Conservation (phyloP, 73 alveolate species). For the Tetrahymena borealis region DNA sequence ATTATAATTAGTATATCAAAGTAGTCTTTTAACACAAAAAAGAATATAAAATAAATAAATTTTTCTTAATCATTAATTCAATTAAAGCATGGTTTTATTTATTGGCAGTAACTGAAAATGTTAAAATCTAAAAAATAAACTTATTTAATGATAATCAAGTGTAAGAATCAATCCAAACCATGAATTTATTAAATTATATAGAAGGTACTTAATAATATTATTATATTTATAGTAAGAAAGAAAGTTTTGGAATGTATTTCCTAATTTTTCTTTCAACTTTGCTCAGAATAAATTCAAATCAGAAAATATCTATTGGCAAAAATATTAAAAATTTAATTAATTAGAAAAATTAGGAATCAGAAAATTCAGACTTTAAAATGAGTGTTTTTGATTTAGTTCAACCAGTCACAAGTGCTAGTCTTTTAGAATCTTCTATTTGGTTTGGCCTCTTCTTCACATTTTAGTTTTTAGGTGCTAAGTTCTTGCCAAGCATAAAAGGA, state of each 20-base stretch:
- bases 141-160: too few species aligned
- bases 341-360: neutral
- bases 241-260: neutral
- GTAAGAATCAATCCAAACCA: too few species aligned
- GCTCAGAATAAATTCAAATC: too few species aligned
- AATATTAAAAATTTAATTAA: neutral
- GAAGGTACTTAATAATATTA: neutral
- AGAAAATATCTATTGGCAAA: neutral
- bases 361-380: neutral
- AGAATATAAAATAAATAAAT: too few species aligned
- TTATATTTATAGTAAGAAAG: neutral
- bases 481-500: neutral
- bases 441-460: neutral
- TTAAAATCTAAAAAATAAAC: too few species aligned
- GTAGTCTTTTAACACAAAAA: too few species aligned
- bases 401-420: neutral
- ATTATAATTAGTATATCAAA: too few species aligned
- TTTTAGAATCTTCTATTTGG: neutral
- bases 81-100: too few species aligned
- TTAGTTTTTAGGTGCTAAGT: constrained; percentile 14
- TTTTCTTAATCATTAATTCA: too few species aligned
- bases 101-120: too few species aligned
- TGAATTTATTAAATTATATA: too few species aligned
- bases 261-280: neutral
- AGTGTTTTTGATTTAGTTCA: neutral